Conservation (phyloP, 805 yeast genomes). For the Saturnispora quitensis region DNA sequence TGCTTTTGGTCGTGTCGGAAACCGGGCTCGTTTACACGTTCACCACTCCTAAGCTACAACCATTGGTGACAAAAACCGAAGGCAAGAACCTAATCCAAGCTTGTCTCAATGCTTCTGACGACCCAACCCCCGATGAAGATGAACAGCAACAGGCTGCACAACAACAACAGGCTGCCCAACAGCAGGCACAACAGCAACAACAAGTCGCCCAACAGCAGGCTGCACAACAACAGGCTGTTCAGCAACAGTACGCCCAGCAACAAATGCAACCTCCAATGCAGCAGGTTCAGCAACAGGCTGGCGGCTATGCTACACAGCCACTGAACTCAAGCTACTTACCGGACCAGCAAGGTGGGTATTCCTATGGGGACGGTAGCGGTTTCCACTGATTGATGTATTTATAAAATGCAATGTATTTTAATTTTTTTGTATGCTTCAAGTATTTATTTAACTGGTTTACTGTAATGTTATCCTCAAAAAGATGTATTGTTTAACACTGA, state of each 20-base stretch:
- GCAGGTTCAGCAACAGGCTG: constrained; percentile 17
- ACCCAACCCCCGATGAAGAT: constrained; percentile 52
- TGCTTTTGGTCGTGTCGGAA: constrained; percentile 89
- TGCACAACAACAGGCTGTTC: constrained; percentile 1
- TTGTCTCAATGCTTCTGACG: constrained; percentile 95
- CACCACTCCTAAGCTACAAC: constrained; percentile 98
- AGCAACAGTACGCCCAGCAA: constrained; percentile 18
- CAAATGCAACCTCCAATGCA: constrained; percentile 13
- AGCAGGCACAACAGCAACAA: constrained; percentile 11
- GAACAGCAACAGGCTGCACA: constrained; percentile 23
- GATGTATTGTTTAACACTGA: too few species aligned
- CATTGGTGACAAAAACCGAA: constrained; percentile 93
- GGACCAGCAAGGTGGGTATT: constrained; percentile 8
- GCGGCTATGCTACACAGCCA: neutral
- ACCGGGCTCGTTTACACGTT: constrained; percentile 98
- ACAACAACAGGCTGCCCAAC: constrained; percentile 20
- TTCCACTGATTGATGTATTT: constrained; percentile 8
- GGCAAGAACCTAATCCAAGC: constrained; percentile 96
- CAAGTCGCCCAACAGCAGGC: constrained; percentile 20
- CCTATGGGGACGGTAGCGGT: constrained; percentile 13
- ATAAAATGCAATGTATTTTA: neutral
- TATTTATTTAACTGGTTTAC: neutral
- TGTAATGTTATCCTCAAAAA: too few species aligned
- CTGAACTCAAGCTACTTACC: constrained; percentile 6
- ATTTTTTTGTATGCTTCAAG: neutral